Evolutionary conservation across 2,329 filamentous ascomycete genomes (phyloP).

Genomic region (Plectosphaerella cucumerina): DNA sequence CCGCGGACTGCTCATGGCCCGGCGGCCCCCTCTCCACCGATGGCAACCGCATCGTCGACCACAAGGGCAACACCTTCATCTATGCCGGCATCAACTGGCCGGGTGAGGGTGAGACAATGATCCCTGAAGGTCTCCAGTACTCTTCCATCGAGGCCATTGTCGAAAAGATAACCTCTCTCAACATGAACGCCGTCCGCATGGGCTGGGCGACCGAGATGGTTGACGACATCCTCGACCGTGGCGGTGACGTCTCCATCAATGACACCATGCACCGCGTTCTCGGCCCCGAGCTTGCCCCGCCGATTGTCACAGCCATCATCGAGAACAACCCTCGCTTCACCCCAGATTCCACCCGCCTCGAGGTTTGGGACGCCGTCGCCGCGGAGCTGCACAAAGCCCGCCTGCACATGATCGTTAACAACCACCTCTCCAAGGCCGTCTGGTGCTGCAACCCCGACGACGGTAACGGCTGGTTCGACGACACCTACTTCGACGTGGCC

Average conservation of each 20-base stretch:
- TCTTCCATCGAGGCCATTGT: conserved; percentile 52
- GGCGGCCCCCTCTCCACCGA: conserved; percentile 36
- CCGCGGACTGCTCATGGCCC: conserved; percentile 27
- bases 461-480: conserved; percentile 52
- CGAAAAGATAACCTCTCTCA: conserved; percentile 51
- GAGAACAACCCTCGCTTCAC: conserved; percentile 54
- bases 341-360: conserved; percentile 47
- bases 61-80: conserved; percentile 36
- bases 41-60: conserved; percentile 38
- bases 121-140: conserved; percentile 61
- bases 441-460: conserved; percentile 44
- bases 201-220: conserved; percentile 63
- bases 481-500: conserved; percentile 45
- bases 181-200: conserved; percentile 60
- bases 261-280: conserved; percentile 40
- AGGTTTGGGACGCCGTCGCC: conserved; percentile 50
- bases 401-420: conserved; percentile 1
- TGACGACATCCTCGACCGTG: conserved; percentile 50
- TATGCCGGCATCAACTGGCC: conserved; percentile 60
- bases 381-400: conserved; percentile 31
- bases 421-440: conserved; percentile 32
- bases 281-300: conserved; percentile 48
- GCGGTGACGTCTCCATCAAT: conserved; percentile 42
- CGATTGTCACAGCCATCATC: conserved; percentile 46
- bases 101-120: conserved; percentile 57